Evolutionary conservation across 2,329 filamentous ascomycete species (phyloP).

Genomic region (Colletotrichum lini): DNA sequence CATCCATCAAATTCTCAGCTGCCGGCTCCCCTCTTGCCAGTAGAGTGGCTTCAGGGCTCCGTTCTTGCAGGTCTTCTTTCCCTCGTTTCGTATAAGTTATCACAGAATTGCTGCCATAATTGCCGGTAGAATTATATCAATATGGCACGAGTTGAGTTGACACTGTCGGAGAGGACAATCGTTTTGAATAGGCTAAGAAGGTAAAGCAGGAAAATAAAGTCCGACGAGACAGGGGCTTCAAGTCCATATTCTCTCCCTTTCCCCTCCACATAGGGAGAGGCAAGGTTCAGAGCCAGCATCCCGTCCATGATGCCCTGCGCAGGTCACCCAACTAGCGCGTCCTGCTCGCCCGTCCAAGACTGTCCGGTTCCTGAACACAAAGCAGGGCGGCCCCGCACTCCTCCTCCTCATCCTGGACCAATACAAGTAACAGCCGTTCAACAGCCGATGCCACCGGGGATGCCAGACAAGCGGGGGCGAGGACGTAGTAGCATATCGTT

Average conservation of each 20-base stretch:
- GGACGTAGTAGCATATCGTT: background rate
- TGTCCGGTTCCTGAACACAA: conserved; percentile 13
- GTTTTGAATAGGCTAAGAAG: background rate
- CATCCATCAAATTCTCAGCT: background rate
- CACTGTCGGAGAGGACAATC: background rate
- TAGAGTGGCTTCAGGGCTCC: no score
- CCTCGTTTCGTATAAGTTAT: no score
- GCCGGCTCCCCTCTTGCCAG: background rate
- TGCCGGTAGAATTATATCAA: background rate
- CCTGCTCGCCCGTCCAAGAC: background rate
- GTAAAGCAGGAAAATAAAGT: background rate
- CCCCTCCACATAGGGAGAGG: background rate
- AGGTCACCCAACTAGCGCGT: conserved; percentile 18
- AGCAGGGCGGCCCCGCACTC: conserved; percentile 30
- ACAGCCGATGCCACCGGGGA: conserved; percentile 6
- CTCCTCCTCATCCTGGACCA: background rate
- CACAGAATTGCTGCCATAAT: no score
- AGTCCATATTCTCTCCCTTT: no score
- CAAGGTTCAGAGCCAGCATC: background rate
- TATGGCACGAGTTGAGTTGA: background rate
- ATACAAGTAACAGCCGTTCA: conserved; percentile 18
- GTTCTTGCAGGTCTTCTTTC: no score
- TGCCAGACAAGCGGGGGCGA: conserved; percentile 6
- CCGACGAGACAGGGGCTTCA: no score
- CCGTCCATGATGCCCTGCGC: conserved; percentile 14